Base-by-base conservation (phyloP, 495 filamentous ascomycete genomes). In the Xylaria nigripes region DNA sequence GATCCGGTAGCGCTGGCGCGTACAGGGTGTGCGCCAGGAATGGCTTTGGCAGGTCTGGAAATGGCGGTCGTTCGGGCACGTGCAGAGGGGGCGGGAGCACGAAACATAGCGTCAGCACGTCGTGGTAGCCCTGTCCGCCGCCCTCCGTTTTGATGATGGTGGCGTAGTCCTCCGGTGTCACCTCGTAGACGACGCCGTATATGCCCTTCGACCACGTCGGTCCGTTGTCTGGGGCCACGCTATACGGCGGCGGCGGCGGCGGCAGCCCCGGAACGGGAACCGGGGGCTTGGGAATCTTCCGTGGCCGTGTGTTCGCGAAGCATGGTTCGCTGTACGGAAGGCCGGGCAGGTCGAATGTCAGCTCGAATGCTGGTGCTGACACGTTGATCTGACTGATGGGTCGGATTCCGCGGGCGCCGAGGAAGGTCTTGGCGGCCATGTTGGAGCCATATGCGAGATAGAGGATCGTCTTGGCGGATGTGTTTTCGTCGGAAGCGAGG, bases 401-500 rank as follows among this genome's bases (percentile, higher is more conserved):
- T 7, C 76, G 80, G 64, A 97, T 90, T 55, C 84, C 85, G 12
- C 90, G 83, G 27, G 59, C 69, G 44, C 85, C 87, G 24, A 80
- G 77, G 67, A 97, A 96, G 0, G 86, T 90, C 61, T 84, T 66
- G 16, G 83, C 75, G 48, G 72, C 78, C 51, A 98, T 79, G 66
- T 97, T 98, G 46, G 90, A 95, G 57, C 93, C 93, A 61, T 98
- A 98, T 36, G 93, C 93, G 10, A 98, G 81, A 72, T 97, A 98
- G 43, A 95, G 78, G 46, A 95, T 74, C 2, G 88, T 89, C 19
- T 55, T 50, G 18, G 50, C 46, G 1, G 57, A 9, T 15, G 63
- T 55, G 6, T 47, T 50, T 41, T 57, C 58, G 48, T 48, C 16
- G 6, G 59, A 60, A 32, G 61, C 61, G 40, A 56, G 64, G 0